These are phyloP conservation scores for Aegilops sharonensis DNA, from an alignment of 176 grass and related monocot genomes.

Conservation along the genomic window DNA sequence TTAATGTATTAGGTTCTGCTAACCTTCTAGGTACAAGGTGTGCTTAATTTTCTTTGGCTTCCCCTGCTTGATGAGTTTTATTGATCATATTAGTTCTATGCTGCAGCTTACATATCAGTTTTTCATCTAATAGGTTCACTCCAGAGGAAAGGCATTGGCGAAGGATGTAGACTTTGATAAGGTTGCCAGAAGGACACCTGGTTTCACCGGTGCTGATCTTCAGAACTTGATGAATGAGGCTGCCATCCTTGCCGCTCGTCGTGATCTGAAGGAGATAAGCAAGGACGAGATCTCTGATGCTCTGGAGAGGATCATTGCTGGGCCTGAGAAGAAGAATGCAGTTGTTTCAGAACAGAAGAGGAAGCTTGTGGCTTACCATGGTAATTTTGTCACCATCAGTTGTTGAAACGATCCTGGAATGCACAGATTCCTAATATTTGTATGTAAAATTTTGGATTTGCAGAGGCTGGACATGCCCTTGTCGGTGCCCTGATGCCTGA, in stretches of 20 bases:
- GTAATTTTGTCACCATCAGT: constrained; percentile 36
- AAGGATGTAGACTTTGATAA: constrained; percentile 99
- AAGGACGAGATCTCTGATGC: constrained; percentile 99
- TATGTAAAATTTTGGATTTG: constrained; percentile 13
- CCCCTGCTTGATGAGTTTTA: not conserved
- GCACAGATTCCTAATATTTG: constrained; percentile 4
- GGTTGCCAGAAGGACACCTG: constrained; percentile 91
- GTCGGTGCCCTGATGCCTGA: constrained; percentile 98
- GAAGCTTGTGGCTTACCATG: constrained; percentile 93
- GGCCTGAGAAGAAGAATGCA: constrained; percentile 98
- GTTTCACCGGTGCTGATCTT: constrained; percentile 96
- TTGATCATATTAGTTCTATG: not conserved
- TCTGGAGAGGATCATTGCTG: constrained; percentile 97
- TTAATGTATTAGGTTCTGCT: not conserved
- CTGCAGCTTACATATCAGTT: not conserved
- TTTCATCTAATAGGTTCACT: constrained; percentile 70
- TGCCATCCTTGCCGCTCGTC: constrained; percentile 89
- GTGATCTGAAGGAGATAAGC: constrained; percentile 98
- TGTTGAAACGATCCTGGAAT: not conserved
- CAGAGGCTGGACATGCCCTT: constrained; percentile 96
- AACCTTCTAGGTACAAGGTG: not conserved
- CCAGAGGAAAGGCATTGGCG: constrained; percentile 86
- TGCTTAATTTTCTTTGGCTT: not conserved
- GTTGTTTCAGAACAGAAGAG: constrained; percentile 97
- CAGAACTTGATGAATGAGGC: constrained; percentile 99